phyloP scores from a whole-genome alignment of 148 eudicot species.

The Rhododendron simsii region DNA sequence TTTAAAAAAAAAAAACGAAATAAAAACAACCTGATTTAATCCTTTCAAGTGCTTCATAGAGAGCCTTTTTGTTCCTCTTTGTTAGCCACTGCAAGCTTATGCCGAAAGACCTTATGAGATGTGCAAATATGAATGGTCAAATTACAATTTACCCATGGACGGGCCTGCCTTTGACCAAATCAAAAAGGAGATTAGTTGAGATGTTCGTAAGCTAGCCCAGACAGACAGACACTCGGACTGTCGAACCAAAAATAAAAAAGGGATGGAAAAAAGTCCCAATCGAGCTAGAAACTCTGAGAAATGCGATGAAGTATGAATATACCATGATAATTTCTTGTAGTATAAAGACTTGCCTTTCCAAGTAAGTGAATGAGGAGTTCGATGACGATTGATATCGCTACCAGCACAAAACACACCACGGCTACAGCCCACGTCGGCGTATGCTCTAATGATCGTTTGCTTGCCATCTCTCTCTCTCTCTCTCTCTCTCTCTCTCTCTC shows the following conservation, averaged over 20 bases:
- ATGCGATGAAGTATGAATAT: too few relatives aligned
- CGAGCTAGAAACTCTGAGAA: too few relatives aligned
- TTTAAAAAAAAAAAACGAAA: background rate
- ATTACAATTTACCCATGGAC: background rate
- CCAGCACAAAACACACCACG: conserved; percentile 25
- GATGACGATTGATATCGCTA: conserved; percentile 21
- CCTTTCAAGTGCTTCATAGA: conserved; percentile 30
- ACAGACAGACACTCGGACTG: too few relatives aligned
- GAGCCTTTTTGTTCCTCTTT: conserved; percentile 22
- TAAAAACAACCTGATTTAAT: conserved; percentile 23
- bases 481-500: background rate
- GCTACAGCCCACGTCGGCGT: conserved; percentile 38
- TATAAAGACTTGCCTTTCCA: conserved; percentile 21
- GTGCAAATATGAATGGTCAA: background rate
- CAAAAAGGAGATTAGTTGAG: too few relatives aligned
- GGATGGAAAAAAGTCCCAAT: too few relatives aligned
- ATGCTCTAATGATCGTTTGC: conserved; percentile 18
- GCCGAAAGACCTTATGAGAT: background rate
- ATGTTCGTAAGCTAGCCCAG: too few relatives aligned
- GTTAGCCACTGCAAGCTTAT: conserved; percentile 22
- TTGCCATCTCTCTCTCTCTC: background rate
- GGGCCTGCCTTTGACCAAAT: too few relatives aligned
- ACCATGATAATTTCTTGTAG: too few relatives aligned
- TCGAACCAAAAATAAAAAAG: too few relatives aligned
- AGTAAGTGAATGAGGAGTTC: conserved; percentile 19